These are phyloP conservation scores for Imleria badia DNA, from an alignment of 768 basidiomycete genomes.

Conservation along the genomic window DNA sequence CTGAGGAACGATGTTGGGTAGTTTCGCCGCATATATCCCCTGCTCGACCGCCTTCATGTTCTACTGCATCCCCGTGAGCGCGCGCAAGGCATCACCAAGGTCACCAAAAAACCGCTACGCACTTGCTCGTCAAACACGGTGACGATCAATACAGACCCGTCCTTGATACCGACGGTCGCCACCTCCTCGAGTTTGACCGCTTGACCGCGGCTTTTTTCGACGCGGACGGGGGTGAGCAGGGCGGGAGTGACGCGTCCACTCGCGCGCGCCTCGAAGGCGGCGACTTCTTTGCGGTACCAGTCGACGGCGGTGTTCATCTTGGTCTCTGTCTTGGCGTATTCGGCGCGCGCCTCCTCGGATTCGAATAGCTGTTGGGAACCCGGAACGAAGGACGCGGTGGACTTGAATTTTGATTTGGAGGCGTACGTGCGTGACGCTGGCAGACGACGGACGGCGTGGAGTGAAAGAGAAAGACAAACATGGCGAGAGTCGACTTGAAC, in stretches of 20 bases:
- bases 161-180: slow-evolving; percentile 78
- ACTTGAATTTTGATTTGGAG: slow-evolving; percentile 36
- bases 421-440: slow-evolving; percentile 24
- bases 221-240: slow-evolving; percentile 65
- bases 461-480: background rate
- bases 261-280: slow-evolving; percentile 67
- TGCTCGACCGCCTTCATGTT: slow-evolving; percentile 73
- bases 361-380: slow-evolving; percentile 64
- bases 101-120: slow-evolving; percentile 26
- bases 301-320: slow-evolving; percentile 68
- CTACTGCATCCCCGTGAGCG: slow-evolving; percentile 44
- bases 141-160: slow-evolving; percentile 70
- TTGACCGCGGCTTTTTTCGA: slow-evolving; percentile 44
- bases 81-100: background rate
- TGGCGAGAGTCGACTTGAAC: background rate
- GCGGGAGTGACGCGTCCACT: slow-evolving; percentile 75
- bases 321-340: slow-evolving; percentile 61
- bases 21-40: slow-evolving; percentile 71
- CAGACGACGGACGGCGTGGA: background rate
- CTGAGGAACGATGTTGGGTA: slow-evolving; percentile 73
- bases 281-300: slow-evolving; percentile 76
- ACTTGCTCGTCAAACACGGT: slow-evolving; percentile 81
- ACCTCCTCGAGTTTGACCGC: slow-evolving; percentile 60
- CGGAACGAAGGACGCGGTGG: slow-evolving; percentile 63
- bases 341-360: slow-evolving; percentile 51